Conservation (phyloP, 1,284 basidiomycete genomes). For the Lignosus rhinocerotis region DNA sequence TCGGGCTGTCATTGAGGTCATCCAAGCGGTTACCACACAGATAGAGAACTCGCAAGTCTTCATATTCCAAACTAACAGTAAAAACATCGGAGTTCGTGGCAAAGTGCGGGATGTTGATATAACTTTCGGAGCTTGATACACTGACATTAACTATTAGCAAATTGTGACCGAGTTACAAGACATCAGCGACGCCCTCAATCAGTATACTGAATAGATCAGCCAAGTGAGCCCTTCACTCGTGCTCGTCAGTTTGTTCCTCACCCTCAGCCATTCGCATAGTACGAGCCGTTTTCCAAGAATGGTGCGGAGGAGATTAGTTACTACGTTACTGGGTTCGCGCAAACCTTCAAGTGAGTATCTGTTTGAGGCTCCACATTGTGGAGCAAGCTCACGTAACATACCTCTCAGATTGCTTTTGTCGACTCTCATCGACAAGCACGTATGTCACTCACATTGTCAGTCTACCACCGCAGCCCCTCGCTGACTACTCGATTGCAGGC, state of each 20-base stretch:
- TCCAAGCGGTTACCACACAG: not conserved
- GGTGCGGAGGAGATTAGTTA: no score
- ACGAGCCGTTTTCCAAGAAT: no score
- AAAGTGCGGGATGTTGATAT: not conserved
- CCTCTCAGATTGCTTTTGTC: not conserved
- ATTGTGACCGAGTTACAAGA: no score
- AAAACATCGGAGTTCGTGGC: not conserved
- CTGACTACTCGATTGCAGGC: not conserved
- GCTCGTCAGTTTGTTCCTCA: no score
- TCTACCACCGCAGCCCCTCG: not conserved
- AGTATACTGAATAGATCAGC: no score
- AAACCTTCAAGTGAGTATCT: not conserved
- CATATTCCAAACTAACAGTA: not conserved
- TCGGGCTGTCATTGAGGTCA: not conserved
- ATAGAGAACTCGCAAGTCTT: no score
- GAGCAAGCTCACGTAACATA: not conserved
- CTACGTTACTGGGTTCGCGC: not conserved
- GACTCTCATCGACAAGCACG: conserved; percentile 2
- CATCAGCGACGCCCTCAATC: no score
- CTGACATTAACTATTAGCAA: no score
- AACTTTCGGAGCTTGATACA: no score
- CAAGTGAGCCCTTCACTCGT: no score
- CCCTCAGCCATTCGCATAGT: no score
- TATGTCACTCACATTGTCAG: not conserved
- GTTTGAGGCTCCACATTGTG: not conserved